Percentiles rank a stretch among this genome's conserved stretches.
These are phyloP conservation scores for Coffea eugenioides DNA, from an alignment of 257 asterid species.

Conservation along the genomic window DNA sequence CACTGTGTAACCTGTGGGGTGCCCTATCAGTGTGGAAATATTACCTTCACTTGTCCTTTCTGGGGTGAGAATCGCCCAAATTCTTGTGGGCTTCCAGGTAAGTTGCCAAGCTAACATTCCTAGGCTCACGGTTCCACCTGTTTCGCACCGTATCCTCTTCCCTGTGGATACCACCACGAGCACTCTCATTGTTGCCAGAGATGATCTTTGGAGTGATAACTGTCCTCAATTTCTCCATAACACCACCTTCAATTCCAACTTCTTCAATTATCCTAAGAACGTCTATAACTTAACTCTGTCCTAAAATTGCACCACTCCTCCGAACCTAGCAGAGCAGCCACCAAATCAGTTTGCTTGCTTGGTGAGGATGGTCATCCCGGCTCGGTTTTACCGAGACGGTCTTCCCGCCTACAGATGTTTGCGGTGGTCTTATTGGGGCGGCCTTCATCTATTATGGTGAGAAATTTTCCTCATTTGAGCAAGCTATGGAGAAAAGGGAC, in stretches of 20 bases:
- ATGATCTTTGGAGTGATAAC: constrained; percentile 32
- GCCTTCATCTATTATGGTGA: no score
- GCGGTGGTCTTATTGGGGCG: no score
- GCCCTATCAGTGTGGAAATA: constrained; percentile 29
- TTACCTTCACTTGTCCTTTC: constrained; percentile 46
- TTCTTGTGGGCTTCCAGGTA: constrained; percentile 54
- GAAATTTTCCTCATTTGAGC: no score
- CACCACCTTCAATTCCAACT: constrained; percentile 24
- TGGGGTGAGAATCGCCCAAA: constrained; percentile 37
- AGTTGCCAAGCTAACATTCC: constrained; percentile 26
- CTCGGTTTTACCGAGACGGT: no score
- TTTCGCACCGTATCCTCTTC: constrained; percentile 24
- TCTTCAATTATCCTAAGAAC: constrained; percentile 24
- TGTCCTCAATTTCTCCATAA: constrained; percentile 22
- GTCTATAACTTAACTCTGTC: constrained; percentile 36
- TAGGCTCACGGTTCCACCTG: constrained; percentile 21
- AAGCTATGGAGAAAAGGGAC: no score
- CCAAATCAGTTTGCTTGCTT: constrained; percentile 20
- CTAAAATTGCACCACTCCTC: constrained; percentile 35
- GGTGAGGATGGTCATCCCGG: no score
- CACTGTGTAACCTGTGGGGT: constrained; percentile 32
- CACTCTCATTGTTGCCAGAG: constrained; percentile 33
- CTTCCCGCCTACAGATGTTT: no score
- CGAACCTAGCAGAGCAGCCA: background rate
- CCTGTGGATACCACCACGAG: background rate